phyloP scores from a whole-genome alignment of 768 basidiomycete genomes.

The Termitomyces sp. region DNA sequence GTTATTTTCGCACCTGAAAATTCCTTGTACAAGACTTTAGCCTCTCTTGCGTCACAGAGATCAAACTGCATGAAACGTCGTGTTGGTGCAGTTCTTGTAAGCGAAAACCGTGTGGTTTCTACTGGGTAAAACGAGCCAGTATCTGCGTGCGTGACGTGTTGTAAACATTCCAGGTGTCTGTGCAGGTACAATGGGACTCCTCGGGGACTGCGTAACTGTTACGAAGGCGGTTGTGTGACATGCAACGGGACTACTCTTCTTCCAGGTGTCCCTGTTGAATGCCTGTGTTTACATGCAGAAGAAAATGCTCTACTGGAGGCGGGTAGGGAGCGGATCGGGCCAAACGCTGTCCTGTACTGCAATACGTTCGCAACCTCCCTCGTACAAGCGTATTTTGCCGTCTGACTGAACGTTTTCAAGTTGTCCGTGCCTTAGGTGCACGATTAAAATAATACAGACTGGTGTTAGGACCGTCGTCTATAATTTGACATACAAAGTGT shows the following conservation, averaged over 20 bases:
- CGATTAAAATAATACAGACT: constrained; percentile 95
- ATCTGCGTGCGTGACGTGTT: background rate
- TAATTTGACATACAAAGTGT: constrained; percentile 95
- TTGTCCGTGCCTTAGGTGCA: constrained; percentile 97
- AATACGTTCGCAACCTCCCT: constrained; percentile 68
- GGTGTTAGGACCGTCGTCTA: constrained; percentile 93
- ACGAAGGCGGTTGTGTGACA: constrained; percentile 81
- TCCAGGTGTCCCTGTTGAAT: constrained; percentile 57
- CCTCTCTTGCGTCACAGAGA: constrained; percentile 80
- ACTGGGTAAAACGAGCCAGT: constrained; percentile 52
- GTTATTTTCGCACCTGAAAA: background rate
- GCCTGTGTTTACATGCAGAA: constrained; percentile 94
- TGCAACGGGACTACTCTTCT: constrained; percentile 58
- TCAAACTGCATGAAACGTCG: constrained; percentile 98
- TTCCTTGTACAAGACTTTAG: constrained; percentile 61
- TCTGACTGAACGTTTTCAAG: constrained; percentile 31
- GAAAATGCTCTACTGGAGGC: constrained; percentile 96
- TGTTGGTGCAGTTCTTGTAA: constrained; percentile 90
- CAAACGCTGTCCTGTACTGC: constrained; percentile 87
- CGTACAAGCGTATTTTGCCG: background rate
- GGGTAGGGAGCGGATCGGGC: constrained; percentile 83
- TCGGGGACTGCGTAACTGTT: constrained; percentile 83
- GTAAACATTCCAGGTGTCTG: constrained; percentile 2
- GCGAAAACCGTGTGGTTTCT: constrained; percentile 71
- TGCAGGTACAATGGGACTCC: constrained; percentile 93